Conservation (phyloP, 768 basidiomycete species). For the Flagelloscypha sp. region DNA sequence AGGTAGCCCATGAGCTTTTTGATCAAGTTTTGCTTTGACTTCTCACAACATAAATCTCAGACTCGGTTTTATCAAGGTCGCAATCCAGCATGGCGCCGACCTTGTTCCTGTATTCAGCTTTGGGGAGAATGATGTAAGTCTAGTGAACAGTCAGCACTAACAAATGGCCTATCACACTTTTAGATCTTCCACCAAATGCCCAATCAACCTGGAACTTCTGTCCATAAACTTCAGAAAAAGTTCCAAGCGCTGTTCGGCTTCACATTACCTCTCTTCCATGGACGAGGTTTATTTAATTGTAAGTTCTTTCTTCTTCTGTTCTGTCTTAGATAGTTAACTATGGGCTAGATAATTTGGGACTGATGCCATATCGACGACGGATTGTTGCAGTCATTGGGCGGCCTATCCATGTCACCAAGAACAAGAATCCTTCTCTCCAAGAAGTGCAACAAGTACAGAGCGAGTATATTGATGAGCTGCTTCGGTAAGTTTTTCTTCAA, state of each 20-base stretch:
- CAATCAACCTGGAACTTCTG: constrained; percentile 84
- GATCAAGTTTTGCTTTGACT: neutral
- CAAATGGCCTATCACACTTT: neutral
- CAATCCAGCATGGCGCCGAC: constrained; percentile 87
- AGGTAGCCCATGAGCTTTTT: constrained; percentile 33
- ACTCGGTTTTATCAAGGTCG: constrained; percentile 91
- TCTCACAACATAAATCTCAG: constrained; percentile 25
- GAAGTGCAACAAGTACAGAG: constrained; percentile 73
- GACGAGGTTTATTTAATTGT: constrained; percentile 93
- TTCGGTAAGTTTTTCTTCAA: constrained; percentile 52
- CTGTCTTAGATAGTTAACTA: neutral
- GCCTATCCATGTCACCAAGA: constrained; percentile 73
- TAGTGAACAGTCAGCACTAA: neutral
- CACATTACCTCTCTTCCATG: constrained; percentile 95
- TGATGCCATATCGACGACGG: constrained; percentile 91
- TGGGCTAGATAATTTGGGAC: constrained; percentile 75
- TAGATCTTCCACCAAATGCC: constrained; percentile 97
- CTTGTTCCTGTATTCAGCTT: constrained; percentile 97
- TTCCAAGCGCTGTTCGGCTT: constrained; percentile 94
- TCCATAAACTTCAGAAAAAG: constrained; percentile 80
- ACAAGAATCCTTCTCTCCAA: constrained; percentile 75
- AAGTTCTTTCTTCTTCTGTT: constrained; percentile 16
- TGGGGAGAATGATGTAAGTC: constrained; percentile 93
- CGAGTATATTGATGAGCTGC: constrained; percentile 86
- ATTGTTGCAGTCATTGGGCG: constrained; percentile 95